These are phyloP conservation scores for Blastobotrys muscicola DNA, from an alignment of 805 yeast genomes.

Conservation along the genomic window DNA sequence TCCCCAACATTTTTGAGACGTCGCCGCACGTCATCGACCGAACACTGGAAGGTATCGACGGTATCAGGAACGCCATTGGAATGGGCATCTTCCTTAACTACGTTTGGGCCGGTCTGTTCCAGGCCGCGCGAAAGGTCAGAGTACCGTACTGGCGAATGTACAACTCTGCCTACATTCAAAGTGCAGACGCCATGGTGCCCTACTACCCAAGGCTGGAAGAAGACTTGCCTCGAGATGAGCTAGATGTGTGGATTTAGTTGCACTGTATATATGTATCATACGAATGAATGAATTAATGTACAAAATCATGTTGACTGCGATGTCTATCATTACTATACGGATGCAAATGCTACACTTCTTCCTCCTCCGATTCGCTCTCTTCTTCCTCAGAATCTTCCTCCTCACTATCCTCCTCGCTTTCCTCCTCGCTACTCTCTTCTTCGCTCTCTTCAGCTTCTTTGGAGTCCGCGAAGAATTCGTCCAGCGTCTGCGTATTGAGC, in stretches of 20 bases:
- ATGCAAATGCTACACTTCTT: slow-evolving; percentile 24
- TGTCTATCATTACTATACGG: slow-evolving; percentile 18
- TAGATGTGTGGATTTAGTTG: slow-evolving; percentile 36
- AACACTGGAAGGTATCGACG: slow-evolving; percentile 70
- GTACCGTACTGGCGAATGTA: slow-evolving; percentile 76
- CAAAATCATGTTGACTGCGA: slow-evolving; percentile 20
- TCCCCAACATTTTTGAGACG: slow-evolving; percentile 88
- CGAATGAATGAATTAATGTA: not conserved
- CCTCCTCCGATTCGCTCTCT: slow-evolving; percentile 22
- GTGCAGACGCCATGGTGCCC: slow-evolving; percentile 70
- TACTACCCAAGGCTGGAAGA: slow-evolving; percentile 48
- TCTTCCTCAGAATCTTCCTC: slow-evolving; percentile 25
- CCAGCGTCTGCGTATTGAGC: slow-evolving; percentile 65
- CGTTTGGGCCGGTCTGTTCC: slow-evolving; percentile 81
- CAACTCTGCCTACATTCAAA: slow-evolving; percentile 66
- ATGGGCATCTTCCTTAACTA: slow-evolving; percentile 67
- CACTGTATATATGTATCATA: not conserved
- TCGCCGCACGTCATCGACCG: slow-evolving; percentile 91
- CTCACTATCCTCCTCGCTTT: slow-evolving; percentile 22
- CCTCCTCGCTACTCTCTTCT: slow-evolving; percentile 16
- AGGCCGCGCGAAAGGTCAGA: slow-evolving; percentile 85
- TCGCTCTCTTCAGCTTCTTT: slow-evolving; percentile 24
- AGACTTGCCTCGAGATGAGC: slow-evolving; percentile 37
- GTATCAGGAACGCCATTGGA: slow-evolving; percentile 64
- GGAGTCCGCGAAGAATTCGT: slow-evolving; percentile 67